These are phyloP conservation scores for Cucurbita pepo DNA, from an alignment of 306 rosid species.

Conservation along the genomic window DNA sequence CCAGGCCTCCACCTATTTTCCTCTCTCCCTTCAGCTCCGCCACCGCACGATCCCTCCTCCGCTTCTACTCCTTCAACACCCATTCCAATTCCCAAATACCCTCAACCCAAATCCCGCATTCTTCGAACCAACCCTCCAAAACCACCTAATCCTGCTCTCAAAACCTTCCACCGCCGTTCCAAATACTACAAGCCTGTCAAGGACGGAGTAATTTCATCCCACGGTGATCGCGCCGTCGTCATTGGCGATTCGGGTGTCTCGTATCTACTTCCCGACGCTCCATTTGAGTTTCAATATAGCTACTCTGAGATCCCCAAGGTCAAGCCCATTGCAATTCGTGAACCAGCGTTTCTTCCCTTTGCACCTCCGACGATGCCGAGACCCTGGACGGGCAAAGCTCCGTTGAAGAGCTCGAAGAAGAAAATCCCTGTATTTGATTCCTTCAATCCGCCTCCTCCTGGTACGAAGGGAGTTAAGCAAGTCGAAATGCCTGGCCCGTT, in stretches of 20 bases:
- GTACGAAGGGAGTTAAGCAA: constrained; percentile 36
- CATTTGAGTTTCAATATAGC: constrained; percentile 84
- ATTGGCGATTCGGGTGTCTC: constrained; percentile 80
- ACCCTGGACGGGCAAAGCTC: constrained; percentile 96
- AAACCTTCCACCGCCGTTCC: constrained; percentile 43
- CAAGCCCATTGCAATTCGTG: constrained; percentile 75
- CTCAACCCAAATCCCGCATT: constrained; percentile 23
- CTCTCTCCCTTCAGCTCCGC: constrained; percentile 48
- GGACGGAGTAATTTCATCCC: constrained; percentile 34
- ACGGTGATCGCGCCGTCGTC: constrained; percentile 59
- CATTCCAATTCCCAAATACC: constrained; percentile 37
- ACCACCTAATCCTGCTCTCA: constrained; percentile 40
- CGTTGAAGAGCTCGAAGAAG: constrained; percentile 69
- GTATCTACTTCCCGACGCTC: constrained; percentile 78
- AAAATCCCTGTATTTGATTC: constrained; percentile 65
- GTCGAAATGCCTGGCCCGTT: constrained; percentile 61
- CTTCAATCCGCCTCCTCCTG: constrained; percentile 35
- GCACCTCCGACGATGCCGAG: constrained; percentile 82
- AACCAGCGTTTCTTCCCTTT: constrained; percentile 82
- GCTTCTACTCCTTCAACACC: constrained; percentile 16
- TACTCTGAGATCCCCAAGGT: constrained; percentile 88
- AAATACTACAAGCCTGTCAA: constrained; percentile 62
- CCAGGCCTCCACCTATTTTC: constrained; percentile 61
- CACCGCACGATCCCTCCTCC: constrained; percentile 23
- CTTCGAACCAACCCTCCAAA: not conserved